A percentile compares a stretch with the other conserved stretches of the same genome.
phyloP scores from a whole-genome alignment of 441 rosid species.

The Corymbia citriodora region DNA sequence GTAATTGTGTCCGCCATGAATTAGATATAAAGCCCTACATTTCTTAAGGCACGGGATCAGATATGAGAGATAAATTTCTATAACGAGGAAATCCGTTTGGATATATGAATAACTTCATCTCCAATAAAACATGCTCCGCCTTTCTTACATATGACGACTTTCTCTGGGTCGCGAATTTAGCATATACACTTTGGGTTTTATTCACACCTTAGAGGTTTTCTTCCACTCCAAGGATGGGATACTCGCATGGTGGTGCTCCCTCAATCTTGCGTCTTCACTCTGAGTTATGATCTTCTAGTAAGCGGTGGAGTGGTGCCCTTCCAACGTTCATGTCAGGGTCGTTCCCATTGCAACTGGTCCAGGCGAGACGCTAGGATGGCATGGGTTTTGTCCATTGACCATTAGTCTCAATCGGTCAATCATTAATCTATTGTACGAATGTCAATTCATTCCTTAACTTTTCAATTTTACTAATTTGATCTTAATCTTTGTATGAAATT shows the following conservation, averaged over 20 bases:
- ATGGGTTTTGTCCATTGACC: not conserved
- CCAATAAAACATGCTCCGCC: not conserved
- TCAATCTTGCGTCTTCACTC: not conserved
- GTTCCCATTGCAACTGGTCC: not conserved
- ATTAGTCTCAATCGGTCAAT: too few species aligned
- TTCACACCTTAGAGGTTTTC: not conserved
- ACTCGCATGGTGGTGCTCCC: not conserved
- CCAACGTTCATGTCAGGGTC: not conserved
- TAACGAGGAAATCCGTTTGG: not conserved
- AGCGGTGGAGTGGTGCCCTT: not conserved
- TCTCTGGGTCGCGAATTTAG: not conserved
- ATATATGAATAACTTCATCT: not conserved
- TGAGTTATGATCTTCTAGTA: not conserved
- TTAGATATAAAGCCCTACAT: not conserved
- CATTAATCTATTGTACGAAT: fast-evolving
- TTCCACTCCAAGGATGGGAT: not conserved
- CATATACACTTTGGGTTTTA: not conserved
- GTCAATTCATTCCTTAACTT: fast-evolving
- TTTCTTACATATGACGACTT: not conserved
- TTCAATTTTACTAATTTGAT: not conserved
- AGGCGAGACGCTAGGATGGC: not conserved
- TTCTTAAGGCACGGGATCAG: not conserved
- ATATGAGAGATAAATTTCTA: not conserved
- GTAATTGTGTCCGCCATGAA: not conserved
- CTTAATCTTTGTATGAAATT: not conserved